Evolutionary conservation across 257 asterid species (phyloP), one percentile per base, ranked within the genome.

Genomic region (Rauvolfia tetraphylla): DNA sequence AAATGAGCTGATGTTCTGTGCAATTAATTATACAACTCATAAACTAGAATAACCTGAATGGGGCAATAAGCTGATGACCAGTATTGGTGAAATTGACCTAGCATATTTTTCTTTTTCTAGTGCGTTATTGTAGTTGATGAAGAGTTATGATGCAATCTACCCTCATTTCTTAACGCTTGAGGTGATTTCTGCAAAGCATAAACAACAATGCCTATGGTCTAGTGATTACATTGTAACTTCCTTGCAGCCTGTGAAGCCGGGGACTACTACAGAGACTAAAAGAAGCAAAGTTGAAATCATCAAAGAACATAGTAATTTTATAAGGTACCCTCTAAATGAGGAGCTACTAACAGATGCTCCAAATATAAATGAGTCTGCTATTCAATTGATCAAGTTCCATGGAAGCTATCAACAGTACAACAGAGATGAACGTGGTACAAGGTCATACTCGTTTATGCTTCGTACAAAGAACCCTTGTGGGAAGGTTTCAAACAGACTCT

Each of bases 391-490:
- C 87, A 95, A 95, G 97, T 95, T 95, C 84, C 99, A 95, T 80
- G 99, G 99, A 65, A 95, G 99, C 86, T 95, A 95, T 78, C 97
- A 91, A 78, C 99, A 92, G 83, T 92, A 91, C 75, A 79, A 95
- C 76, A 88, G 99, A 89, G 99, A 95, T 41, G 98, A 92, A 77
- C 99, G 99, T 62, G 94, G 99, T 29, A 46, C 71, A 13, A 92
- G 78, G 81, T 89, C 96, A 31, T 95, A 92, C 87, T 91, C 99
- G 0, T 95, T 92, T 78, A 92, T 95, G 99, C 98, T 92, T 77
- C 96, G 99, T 14, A 91, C 98, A 12, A 95, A 92, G 89, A 95
- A 95, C 84, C 99, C 99, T 22, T 90, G 96, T 83, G 99, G 98
- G 70, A 91, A 95, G 85, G 97, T 92, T 78, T 86, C 99, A 5